Evolutionary conservation across 768 basidiomycete species (phyloP), one percentile per base, ranked within the genome.

Genomic region (Leccinum disarticulatum): DNA sequence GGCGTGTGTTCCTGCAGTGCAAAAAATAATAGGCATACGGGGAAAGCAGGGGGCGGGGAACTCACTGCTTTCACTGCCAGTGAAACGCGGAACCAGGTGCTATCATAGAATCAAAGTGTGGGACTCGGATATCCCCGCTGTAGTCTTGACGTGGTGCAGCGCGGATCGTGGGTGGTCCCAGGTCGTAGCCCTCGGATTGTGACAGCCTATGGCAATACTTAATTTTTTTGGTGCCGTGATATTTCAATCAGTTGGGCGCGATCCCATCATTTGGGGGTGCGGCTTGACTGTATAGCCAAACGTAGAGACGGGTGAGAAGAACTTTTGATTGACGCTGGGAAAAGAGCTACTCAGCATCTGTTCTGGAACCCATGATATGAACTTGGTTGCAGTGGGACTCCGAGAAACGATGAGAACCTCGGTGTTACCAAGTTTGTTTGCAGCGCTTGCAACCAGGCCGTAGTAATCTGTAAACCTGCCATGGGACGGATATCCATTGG

Each of bases 241-340:
- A 4, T 46, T 50, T 31, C 49, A 28, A 67, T 67, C 61, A 60
- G 25, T 52, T 57, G 9, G 50, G 43, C 17, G 5, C 66, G 64
- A 65, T 65, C 49, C 57, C 56, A 66, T 66, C 64, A 64, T 25
- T 54, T 52, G 50, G 27, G 31, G 55, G 47, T 11, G 19, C 11
- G 35, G 35, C 41, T 35, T 25, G 58, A 27, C 13, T 47, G 35
- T 57, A 56, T 50, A 52, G 51, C 55, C 58, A 11, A 61, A 10
- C 50, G 36, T 2, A 41, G n/a, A 36, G 22, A 53, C 31, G 25
- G 36, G n/a, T 46, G 17, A 9, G 22, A 15, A 15, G 38, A 3
- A n/a, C 15, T 28, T 48, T 27, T 56, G 65, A 64, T 63, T 54
- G 31, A 27, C 55, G 55, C 38, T 59, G 52, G 19, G 54, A 46